Percentiles rank a stretch among this genome's conserved stretches.
These are phyloP conservation scores for Claviceps pusilla DNA, from an alignment of 2,329 filamentous ascomycete species.

Conservation along the genomic window DNA sequence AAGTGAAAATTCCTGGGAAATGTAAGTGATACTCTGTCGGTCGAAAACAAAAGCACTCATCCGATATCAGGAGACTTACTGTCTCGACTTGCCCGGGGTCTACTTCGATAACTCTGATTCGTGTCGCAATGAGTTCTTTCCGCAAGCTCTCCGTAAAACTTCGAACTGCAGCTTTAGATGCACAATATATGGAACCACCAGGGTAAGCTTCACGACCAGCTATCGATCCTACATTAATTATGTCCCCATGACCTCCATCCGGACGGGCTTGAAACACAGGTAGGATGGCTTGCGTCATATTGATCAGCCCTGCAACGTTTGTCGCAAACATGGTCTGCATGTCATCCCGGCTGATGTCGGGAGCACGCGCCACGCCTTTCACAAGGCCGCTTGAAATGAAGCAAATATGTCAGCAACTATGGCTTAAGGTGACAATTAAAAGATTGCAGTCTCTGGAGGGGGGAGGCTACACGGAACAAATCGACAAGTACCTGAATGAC, in stretches of 20 bases:
- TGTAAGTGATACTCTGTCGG: slow-evolving; percentile 3
- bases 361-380: slow-evolving; percentile 73
- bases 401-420: neutral
- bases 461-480: neutral
- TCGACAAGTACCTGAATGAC: neutral
- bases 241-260: slow-evolving; percentile 70
- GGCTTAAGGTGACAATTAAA: neutral
- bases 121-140: slow-evolving; percentile 66
- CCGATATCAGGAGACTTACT: slow-evolving; percentile 20
- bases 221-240: slow-evolving; percentile 88
- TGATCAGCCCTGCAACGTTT: slow-evolving; percentile 88
- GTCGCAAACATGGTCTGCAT: slow-evolving; percentile 79
- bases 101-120: slow-evolving; percentile 73
- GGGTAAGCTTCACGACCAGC: slow-evolving; percentile 75
- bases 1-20: slow-evolving; percentile 60
- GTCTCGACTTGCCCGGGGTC: slow-evolving; percentile 92
- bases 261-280: slow-evolving; percentile 64
- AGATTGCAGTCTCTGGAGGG: neutral
- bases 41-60: neutral
- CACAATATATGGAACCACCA: slow-evolving; percentile 83
- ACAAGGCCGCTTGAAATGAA: slow-evolving; percentile 55
- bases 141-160: slow-evolving; percentile 72
- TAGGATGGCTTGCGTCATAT: slow-evolving; percentile 86
- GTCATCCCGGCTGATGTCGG: slow-evolving; percentile 68
- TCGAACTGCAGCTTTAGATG: slow-evolving; percentile 76